These are phyloP conservation scores for Gentiana macrophylla DNA, from an alignment of 257 asterid species.

Conservation along the genomic window DNA sequence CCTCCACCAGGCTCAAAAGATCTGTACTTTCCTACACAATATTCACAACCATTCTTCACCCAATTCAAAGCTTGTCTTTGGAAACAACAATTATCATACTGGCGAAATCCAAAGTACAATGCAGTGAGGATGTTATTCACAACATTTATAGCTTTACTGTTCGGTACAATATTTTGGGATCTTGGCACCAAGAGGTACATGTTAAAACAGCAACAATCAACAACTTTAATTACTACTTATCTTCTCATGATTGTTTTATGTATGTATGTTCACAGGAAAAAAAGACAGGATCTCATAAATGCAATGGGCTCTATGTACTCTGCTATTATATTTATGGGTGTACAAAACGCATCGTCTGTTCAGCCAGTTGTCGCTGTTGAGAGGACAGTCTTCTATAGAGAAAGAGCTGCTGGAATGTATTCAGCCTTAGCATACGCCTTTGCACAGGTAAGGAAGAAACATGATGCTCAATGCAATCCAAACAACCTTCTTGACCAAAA, in stretches of 20 bases:
- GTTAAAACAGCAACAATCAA: neutral
- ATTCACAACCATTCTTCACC: constrained; percentile 51
- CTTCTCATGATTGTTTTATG: neutral
- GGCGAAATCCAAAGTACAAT: constrained; percentile 74
- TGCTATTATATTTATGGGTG: constrained; percentile 61
- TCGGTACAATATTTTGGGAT: constrained; percentile 77
- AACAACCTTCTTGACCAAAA: too few relatives aligned
- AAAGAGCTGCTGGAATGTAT: constrained; percentile 92
- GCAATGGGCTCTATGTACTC: constrained; percentile 86
- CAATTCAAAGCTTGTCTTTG: constrained; percentile 76
- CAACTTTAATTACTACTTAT: neutral
- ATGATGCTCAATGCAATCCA: too few relatives aligned
- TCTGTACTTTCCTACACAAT: constrained; percentile 37
- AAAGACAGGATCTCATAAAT: constrained; percentile 52
- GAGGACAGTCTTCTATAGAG: constrained; percentile 79
- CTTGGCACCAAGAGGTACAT: constrained; percentile 56
- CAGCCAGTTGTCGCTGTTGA: constrained; percentile 77
- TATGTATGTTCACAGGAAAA: constrained; percentile 27
- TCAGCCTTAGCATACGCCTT: constrained; percentile 78
- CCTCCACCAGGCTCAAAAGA: constrained; percentile 56
- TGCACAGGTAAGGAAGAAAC: constrained; percentile 40
- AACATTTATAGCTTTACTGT: constrained; percentile 45
- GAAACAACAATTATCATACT: constrained; percentile 78
- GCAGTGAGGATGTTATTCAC: constrained; percentile 74
- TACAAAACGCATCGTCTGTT: constrained; percentile 57